Evolutionary conservation across 2,329 filamentous ascomycete species (phyloP).

Genomic region (Penicillium brevicompactum): DNA sequence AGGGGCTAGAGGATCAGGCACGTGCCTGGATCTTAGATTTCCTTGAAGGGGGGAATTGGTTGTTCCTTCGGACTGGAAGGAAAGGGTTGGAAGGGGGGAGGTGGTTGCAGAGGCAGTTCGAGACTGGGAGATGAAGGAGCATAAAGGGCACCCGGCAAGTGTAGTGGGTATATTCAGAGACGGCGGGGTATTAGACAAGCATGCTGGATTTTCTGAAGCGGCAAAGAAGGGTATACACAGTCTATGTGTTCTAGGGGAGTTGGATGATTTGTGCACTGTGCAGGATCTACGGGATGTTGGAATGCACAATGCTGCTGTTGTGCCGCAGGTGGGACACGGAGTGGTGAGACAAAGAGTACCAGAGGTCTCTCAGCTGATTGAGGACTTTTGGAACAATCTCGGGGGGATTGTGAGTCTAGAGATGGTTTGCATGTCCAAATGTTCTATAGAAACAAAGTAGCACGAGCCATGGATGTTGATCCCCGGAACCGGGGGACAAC

Average conservation of each 20-base stretch:
- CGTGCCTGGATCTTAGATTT: constrained; percentile 41
- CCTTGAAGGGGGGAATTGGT: constrained; percentile 48
- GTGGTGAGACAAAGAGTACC: constrained; percentile 41
- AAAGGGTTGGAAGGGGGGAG: constrained; percentile 44
- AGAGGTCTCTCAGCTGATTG: constrained; percentile 40
- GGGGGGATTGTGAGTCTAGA: constrained; percentile 9
- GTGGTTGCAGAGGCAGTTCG: constrained; percentile 52
- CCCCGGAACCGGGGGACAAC: neutral
- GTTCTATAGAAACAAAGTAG: neutral
- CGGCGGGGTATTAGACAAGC: constrained; percentile 45
- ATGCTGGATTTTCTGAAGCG: constrained; percentile 35
- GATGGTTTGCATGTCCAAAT: neutral
- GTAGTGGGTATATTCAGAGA: constrained; percentile 53
- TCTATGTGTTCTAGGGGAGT: constrained; percentile 40
- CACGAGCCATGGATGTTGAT: neutral
- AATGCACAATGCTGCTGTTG: constrained; percentile 39
- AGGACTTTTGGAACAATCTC: constrained; percentile 31
- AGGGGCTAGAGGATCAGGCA: constrained; percentile 34
- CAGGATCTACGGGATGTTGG: constrained; percentile 36
- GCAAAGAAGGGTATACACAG: constrained; percentile 25
- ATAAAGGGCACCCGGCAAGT: constrained; percentile 49
- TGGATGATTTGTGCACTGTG: constrained; percentile 38
- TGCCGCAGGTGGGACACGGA: constrained; percentile 43
- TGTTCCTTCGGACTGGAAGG: constrained; percentile 49
- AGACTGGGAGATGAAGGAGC: constrained; percentile 52